Conservation (phyloP, 2,329 filamentous ascomycete species). For the Xylariaceae sp. region DNA sequence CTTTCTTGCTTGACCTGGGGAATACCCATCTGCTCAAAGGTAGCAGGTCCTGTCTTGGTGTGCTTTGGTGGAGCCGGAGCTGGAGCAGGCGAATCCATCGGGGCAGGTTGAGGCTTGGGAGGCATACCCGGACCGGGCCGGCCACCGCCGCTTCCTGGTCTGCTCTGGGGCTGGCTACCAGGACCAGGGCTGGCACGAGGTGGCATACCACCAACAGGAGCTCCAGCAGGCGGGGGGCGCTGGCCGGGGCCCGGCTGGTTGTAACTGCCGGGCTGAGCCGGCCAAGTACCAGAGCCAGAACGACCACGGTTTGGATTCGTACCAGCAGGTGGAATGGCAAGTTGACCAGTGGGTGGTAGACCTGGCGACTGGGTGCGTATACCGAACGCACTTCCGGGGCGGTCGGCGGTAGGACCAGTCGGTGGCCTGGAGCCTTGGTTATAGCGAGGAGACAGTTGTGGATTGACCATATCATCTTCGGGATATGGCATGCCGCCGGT, state of each 20-base stretch:
- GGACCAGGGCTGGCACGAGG: conserved; percentile 25
- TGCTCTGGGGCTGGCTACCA: conserved; percentile 28
- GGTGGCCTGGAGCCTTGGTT: conserved; percentile 46
- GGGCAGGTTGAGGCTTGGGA: conserved; percentile 26
- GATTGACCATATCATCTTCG: conserved; percentile 43
- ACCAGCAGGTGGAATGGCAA: conserved; percentile 39
- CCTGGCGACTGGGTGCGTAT: conserved; percentile 43
- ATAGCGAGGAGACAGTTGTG: conserved; percentile 37
- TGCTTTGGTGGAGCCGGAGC: conserved; percentile 36
- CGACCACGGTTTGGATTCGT: conserved; percentile 39
- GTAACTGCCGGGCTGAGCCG: conserved; percentile 32
- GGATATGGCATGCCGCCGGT: conserved; percentile 49
- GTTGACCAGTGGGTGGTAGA: conserved; percentile 41
- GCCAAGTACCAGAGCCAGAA: conserved; percentile 41
- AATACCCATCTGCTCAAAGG: conserved; percentile 98
- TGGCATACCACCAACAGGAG: conserved; percentile 25
- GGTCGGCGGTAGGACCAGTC: conserved; percentile 44
- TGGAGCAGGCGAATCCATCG: conserved; percentile 20
- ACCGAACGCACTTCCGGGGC: conserved; percentile 49
- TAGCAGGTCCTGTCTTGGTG: conserved; percentile 69
- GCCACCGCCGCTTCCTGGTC: conserved; percentile 23
- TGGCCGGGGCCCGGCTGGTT: conserved; percentile 37
- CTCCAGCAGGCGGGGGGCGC: conserved; percentile 19
- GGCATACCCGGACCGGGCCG: conserved; percentile 22
- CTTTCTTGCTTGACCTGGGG: conserved; percentile 75